Conservation (phyloP, 2,329 filamentous ascomycete species). For the Amphichorda felina region DNA sequence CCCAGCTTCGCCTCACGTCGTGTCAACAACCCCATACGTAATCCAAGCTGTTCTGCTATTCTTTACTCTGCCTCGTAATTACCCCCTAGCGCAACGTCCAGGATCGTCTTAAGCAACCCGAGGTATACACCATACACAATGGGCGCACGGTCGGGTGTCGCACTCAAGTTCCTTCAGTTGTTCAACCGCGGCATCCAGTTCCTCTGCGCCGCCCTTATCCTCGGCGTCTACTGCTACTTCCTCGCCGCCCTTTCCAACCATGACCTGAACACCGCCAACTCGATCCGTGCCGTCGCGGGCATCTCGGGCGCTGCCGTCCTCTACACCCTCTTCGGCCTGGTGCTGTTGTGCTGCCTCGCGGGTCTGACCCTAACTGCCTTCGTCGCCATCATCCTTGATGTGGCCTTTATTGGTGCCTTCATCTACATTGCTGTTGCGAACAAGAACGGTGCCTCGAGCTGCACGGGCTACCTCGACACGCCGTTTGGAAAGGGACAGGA, state of each 20-base stretch:
- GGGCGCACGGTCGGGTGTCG: slow-evolving; percentile 24
- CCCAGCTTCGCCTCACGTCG: too few relatives aligned
- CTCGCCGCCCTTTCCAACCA: slow-evolving; percentile 60
- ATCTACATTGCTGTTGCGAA: slow-evolving; percentile 73
- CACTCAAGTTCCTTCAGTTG: slow-evolving; percentile 58
- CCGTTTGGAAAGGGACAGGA: slow-evolving; percentile 56
- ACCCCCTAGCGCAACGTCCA: too few relatives aligned
- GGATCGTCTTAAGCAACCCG: too few relatives aligned
- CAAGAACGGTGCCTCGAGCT: slow-evolving; percentile 54
- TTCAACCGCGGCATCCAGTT: slow-evolving; percentile 65
- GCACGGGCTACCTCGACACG: slow-evolving; percentile 47
- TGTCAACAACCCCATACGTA: too few relatives aligned
- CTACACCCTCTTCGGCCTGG: slow-evolving; percentile 60
- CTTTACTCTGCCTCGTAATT: too few relatives aligned
- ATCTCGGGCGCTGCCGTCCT: slow-evolving; percentile 64
- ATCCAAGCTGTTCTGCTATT: too few relatives aligned
- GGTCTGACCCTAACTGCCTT: slow-evolving; percentile 63
- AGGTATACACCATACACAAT: slow-evolving; percentile 9
- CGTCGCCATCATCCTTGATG: slow-evolving; percentile 62
- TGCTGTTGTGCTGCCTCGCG: slow-evolving; percentile 70
- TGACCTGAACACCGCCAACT: slow-evolving; percentile 47
- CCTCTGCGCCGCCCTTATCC: slow-evolving; percentile 57
- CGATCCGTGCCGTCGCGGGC: slow-evolving; percentile 63
- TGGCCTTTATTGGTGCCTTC: slow-evolving; percentile 66
- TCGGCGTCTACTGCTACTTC: slow-evolving; percentile 78